These are phyloP conservation scores for Tricholoma sp. DNA, from an alignment of 768 basidiomycete genomes.

Conservation along the genomic window DNA sequence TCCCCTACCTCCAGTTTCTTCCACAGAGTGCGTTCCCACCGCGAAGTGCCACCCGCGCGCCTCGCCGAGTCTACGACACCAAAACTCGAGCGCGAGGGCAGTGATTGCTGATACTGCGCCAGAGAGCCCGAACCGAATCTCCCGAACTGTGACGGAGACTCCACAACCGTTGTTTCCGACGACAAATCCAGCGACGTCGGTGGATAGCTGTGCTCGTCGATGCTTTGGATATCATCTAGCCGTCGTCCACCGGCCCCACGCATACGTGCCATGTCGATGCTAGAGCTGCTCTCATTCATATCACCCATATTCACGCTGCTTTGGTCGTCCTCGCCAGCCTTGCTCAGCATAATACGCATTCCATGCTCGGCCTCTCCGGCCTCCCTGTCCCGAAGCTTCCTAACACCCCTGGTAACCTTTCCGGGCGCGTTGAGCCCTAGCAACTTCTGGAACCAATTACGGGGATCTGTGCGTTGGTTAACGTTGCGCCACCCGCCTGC, in stretches of 20 bases:
- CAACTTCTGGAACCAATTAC: conserved; percentile 71
- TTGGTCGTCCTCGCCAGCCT: conserved; percentile 34
- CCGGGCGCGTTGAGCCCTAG: conserved; percentile 68
- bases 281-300: conserved; percentile 33
- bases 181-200: conserved; percentile 37
- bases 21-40: conserved; percentile 96
- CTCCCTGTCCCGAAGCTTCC: conserved; percentile 79
- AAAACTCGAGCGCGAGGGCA: conserved; percentile 48
- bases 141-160: conserved; percentile 28
- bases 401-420: conserved; percentile 78
- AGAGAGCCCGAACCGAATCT: conserved; percentile 39
- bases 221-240: conserved; percentile 65
- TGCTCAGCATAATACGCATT: conserved; percentile 58
- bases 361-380: conserved; percentile 54
- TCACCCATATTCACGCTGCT: conserved; percentile 34
- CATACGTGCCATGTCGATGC: conserved; percentile 28
- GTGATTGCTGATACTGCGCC: conserved; percentile 51
- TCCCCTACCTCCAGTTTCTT: conserved; percentile 99
- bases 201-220: conserved; percentile 64
- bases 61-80: conserved; percentile 84
- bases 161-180: conserved; percentile 23
- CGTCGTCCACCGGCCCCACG: conserved; percentile 44
- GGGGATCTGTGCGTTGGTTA: conserved; percentile 76
- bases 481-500: conserved; percentile 82
- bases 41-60: conserved; percentile 61